Base-by-base conservation (phyloP, 371 early-diverging fungal species). In the Coemansia sp. region DNA sequence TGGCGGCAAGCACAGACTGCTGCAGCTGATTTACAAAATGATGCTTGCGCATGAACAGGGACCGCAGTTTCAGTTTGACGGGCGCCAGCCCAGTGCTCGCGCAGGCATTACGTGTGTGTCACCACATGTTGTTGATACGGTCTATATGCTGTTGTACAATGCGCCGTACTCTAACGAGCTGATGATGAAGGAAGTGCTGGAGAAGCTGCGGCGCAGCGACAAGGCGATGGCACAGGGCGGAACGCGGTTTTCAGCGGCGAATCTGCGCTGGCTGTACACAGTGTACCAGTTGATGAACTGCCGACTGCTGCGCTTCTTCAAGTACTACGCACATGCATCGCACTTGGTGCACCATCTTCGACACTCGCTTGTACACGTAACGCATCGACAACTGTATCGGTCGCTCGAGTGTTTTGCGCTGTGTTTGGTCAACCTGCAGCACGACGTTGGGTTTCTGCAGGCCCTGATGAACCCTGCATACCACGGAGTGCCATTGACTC, bases 1-100 rank as follows among this genome's bases (percentile, higher is more conserved):
- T 23, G 84, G 84, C 65, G 84, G 86, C 19, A 91, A 91, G 71
- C 87, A 90, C 66, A 78, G 88, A 82, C 73, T 92, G 56, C 69
- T 90, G 53, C 87, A 90, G 59, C 74, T 91, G 17, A 87, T 92
- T 46, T 89, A 90, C 74, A 92, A 89, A 71, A 91, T 90, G 91
- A 89, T 89, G 89, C 78, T 92, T 61, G 88, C 87, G 59, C 86
- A 86, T 63, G 90, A 90, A 41, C 71, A 67, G 9, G 90, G 89
- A 15, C 78, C 78, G 40, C 83, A 86, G 61, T 87, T 88, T 66
- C 80, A 80, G 70, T 53, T 66, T 21, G 79, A 67, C 65, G 66
- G 66, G 9, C 62, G 62, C 17, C 87, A 86, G 60, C 79, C 83
- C 1, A 80, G 85, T 44, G 80, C 78, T 11, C 77, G 83, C 19